A percentile compares a stretch with the other conserved stretches of the same genome.
Evolutionary conservation across 495 filamentous ascomycete species (phyloP).

Genomic region (Hyaloscypha bicolor): DNA sequence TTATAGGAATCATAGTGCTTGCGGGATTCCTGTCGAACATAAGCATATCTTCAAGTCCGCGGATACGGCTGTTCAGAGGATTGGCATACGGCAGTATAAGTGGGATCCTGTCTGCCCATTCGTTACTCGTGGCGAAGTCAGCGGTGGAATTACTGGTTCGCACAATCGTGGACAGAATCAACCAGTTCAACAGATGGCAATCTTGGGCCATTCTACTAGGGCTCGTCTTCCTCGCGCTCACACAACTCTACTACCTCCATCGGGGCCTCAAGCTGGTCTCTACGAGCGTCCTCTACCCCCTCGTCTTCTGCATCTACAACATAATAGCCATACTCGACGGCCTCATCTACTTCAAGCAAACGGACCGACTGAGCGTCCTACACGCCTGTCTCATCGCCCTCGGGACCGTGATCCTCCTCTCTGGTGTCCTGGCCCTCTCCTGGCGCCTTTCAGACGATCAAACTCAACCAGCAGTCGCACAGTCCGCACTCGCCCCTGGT

Average conservation of each 20-base stretch:
- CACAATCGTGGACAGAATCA: slow-evolving; percentile 82
- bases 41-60: slow-evolving; percentile 53
- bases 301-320: slow-evolving; percentile 99
- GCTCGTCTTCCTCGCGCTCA: slow-evolving; percentile 80
- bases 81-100: slow-evolving; percentile 88
- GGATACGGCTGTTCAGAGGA: slow-evolving; percentile 80
- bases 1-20: slow-evolving; percentile 64
- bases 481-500: slow-evolving; percentile 67
- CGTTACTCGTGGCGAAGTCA: slow-evolving; percentile 91
- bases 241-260: slow-evolving; percentile 94
- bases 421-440: slow-evolving; percentile 87
- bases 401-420: slow-evolving; percentile 82
- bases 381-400: slow-evolving; percentile 84
- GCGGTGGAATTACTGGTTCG: slow-evolving; percentile 96
- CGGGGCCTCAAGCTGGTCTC: slow-evolving; percentile 91
- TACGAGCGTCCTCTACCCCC: slow-evolving; percentile 94
- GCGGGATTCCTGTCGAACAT: slow-evolving; percentile 58
- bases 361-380: slow-evolving; percentile 70
- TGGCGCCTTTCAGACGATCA: slow-evolving; percentile 86
- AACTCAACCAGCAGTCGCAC: slow-evolving; percentile 57
- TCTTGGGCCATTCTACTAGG: slow-evolving; percentile 92
- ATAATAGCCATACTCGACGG: slow-evolving; percentile 98
- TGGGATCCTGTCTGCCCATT: slow-evolving; percentile 92
- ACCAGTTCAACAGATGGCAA: slow-evolving; percentile 97
- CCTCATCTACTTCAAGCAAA: slow-evolving; percentile 94